These are phyloP conservation scores for Isabelozyma pseudorhagii DNA, from an alignment of 805 yeast species.

Conservation along the genomic window DNA sequence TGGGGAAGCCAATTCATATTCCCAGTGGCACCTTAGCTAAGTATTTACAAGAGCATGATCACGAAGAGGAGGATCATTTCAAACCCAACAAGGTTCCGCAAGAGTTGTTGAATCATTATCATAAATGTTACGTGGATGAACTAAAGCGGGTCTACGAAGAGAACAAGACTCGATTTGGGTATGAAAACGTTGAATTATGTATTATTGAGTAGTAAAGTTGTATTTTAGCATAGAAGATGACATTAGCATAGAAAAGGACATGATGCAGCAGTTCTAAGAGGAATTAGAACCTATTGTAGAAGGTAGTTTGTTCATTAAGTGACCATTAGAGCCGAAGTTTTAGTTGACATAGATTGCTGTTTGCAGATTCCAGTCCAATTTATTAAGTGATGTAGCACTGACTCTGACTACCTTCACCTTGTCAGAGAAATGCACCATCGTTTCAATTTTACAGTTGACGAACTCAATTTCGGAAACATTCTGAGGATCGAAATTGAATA, in stretches of 20 bases:
- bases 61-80: slow-evolving; percentile 4
- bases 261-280: neutral
- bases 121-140: slow-evolving; percentile 63
- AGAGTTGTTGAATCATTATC: slow-evolving; percentile 62
- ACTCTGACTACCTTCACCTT: neutral
- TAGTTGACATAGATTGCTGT: slow-evolving; percentile 1
- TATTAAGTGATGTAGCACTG: slow-evolving; percentile 2
- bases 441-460: neutral
- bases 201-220: slow-evolving; percentile 36
- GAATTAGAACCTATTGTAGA: neutral
- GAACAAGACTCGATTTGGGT: slow-evolving; percentile 55
- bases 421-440: neutral
- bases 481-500: neutral
- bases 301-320: neutral
- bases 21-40: slow-evolving; percentile 40
- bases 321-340: neutral
- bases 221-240: too few species aligned
- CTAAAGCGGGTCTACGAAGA: slow-evolving; percentile 62
- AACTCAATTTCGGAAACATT: neutral
- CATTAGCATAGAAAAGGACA: neutral
- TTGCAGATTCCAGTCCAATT: slow-evolving; percentile 8
- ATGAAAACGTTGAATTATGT: slow-evolving; percentile 45
- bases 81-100: slow-evolving; percentile 29
- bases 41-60: slow-evolving; percentile 20
- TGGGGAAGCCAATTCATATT: slow-evolving; percentile 64